Evolutionary conservation across 2,329 filamentous ascomycete species (phyloP), one percentile per base, ranked within the genome.

Genomic region (Aspergillus novofumigatus): DNA sequence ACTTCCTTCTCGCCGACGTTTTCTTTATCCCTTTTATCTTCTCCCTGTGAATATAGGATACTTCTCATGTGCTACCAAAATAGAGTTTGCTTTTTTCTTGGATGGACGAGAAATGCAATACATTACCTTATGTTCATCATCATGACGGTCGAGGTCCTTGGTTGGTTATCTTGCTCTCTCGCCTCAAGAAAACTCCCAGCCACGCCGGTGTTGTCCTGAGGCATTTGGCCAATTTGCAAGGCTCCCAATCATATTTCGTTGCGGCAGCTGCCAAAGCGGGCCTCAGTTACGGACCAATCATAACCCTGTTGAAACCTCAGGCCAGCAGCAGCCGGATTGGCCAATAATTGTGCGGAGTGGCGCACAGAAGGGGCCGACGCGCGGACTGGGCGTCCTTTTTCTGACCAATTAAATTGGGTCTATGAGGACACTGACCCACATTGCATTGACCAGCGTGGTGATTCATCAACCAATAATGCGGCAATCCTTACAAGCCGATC

Each of bases 381-480:
- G 61, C 62, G 59, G 64, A 61, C 60, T 32, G 51, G 54, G 52
- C 49, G 42, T 58, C 28, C 23, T 10, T 32, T 4, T 25, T n/a
- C 29, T 9, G 20, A 7, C 62, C 55, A 66, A 62, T 66, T 6
- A 59, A 3, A 20, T n/a, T 5, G 1, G 11, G 4, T 25, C 2
- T 3, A 3, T 11, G 1, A 3, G 3, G 11, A 23, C 25, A n/a
- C 44, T 49, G 53, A 38, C 38, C 57, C 57, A 49, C 55, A 53
- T 25, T 17, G 17, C 48, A 49, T 51, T 58, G 54, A 57, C 56
- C 58, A 10, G 57, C 45, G 47, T 45, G 38, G 58, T 56, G 14
- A 3, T n/a, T 25, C 23, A 54, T 56, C 52, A 38, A 54, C 64
- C 63, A 67, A 65, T 65, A 59, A 62, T 61, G 57, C 32, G n/a